Evolutionary conservation across 2,329 filamentous ascomycete species (phyloP).

Genomic region (Penicillium sp.): DNA sequence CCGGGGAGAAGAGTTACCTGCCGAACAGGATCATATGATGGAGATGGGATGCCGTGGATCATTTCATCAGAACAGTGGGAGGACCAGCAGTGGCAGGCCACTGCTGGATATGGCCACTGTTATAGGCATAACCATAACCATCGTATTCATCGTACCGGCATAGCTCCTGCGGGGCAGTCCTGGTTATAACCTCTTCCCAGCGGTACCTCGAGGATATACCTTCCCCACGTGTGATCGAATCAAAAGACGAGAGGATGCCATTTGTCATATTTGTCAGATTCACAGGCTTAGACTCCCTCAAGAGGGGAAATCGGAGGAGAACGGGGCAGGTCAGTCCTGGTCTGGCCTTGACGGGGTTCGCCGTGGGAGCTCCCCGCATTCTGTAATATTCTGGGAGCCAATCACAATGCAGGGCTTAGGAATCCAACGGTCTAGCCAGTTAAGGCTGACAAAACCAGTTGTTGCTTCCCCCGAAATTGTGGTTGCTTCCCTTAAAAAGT

Average conservation of each 20-base stretch:
- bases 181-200: background rate
- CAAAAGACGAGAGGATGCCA: background rate
- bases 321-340: background rate
- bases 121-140: no score
- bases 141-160: no score
- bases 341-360: conserved; percentile 4
- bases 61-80: no score
- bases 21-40: background rate
- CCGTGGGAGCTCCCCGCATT: conserved; percentile 9
- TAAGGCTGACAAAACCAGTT: conserved; percentile 16
- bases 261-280: background rate
- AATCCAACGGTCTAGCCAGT: conserved; percentile 5
- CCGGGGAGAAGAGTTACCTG: background rate
- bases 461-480: no score
- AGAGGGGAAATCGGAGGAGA: conserved; percentile 2
- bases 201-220: background rate
- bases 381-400: background rate
- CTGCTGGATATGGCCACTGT: background rate
- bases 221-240: background rate
- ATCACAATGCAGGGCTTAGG: conserved; percentile 11
- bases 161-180: background rate
- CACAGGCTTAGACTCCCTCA: background rate
- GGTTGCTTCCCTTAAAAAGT: no score
- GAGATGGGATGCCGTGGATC: background rate
- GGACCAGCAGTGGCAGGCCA: background rate